Percentiles rank a stretch among this genome's conserved stretches.
Evolutionary conservation across 495 filamentous ascomycete species (phyloP).

Genomic region (Annulohypoxylon stygium): DNA sequence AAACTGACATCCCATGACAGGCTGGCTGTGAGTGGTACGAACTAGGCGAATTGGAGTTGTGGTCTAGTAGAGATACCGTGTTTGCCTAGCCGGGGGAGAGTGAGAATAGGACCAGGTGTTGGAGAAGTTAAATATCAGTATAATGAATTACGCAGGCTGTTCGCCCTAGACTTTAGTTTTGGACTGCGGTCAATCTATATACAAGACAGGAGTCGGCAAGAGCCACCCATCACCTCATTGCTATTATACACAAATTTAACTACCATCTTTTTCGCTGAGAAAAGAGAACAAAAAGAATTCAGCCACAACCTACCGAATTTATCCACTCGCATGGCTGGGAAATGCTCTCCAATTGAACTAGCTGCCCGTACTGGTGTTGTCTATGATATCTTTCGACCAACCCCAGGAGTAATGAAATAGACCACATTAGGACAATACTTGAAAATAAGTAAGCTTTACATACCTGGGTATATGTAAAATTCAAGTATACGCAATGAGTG

Average conservation of each 20-base stretch:
- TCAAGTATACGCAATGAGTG: too few relatives aligned
- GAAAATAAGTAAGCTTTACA: too few relatives aligned
- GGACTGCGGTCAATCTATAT: neutral
- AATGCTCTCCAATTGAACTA: too few relatives aligned
- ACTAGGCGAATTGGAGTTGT: conserved; percentile 49
- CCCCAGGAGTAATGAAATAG: too few relatives aligned
- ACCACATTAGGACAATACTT: too few relatives aligned
- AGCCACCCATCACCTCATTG: neutral
- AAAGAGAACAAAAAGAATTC: too few relatives aligned
- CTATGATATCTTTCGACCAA: too few relatives aligned
- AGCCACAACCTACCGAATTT: too few relatives aligned
- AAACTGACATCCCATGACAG: conserved; percentile 47
- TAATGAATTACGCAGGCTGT: neutral
- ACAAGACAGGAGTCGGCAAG: neutral
- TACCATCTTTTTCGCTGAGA: neutral
- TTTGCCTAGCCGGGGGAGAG: conserved; percentile 7
- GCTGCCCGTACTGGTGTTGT: too few relatives aligned
- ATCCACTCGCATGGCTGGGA: too few relatives aligned
- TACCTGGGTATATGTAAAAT: too few relatives aligned
- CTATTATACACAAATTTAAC: conserved; percentile 19
- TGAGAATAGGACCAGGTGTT: neutral
- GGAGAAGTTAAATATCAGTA: neutral
- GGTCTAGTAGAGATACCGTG: conserved; percentile 1
- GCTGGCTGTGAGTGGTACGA: conserved; percentile 70
- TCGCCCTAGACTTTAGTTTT: neutral